Percentiles rank a stretch among this genome's conserved stretches.
Evolutionary conservation across 2,329 filamentous ascomycete species (phyloP).

Genomic region (Colletotrichum cuscutae): DNA sequence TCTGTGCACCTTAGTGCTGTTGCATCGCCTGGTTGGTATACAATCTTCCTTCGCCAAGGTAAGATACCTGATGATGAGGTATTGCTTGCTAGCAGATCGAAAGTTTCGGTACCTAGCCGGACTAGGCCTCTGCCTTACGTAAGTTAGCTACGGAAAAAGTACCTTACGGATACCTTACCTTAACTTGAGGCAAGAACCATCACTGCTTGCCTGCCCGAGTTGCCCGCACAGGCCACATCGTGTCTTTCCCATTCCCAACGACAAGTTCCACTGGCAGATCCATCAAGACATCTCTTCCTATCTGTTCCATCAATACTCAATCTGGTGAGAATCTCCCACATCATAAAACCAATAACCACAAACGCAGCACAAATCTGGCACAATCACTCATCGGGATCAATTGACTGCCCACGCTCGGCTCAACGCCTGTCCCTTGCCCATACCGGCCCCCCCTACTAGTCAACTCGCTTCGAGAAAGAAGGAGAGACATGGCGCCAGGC

Average conservation of each 20-base stretch:
- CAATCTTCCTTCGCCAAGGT: too few species aligned
- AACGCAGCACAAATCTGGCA: not conserved
- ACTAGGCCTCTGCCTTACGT: not conserved
- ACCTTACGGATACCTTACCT: not conserved
- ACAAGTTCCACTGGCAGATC: not conserved
- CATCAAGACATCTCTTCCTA: not conserved
- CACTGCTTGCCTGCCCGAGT: not conserved
- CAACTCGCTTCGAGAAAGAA: not conserved
- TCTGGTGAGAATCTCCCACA: not conserved
- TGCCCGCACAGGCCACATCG: not conserved
- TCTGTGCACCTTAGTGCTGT: too few species aligned
- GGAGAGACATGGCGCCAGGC: constrained; percentile 13
- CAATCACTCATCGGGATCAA: not conserved
- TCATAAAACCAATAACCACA: not conserved
- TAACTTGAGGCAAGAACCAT: not conserved
- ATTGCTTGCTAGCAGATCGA: not conserved
- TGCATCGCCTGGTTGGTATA: not conserved
- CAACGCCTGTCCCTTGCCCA: constrained; percentile 4
- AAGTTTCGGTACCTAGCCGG: not conserved
- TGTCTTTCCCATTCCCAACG: not conserved
- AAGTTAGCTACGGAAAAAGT: not conserved
- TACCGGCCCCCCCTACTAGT: constrained; percentile 8
- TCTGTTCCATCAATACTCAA: not conserved
- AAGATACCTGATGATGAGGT: too few species aligned
- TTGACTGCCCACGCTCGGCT: not conserved